phyloP scores from a whole-genome alignment of 2,329 filamentous ascomycete genomes.

The Epichloe brachyelytri region DNA sequence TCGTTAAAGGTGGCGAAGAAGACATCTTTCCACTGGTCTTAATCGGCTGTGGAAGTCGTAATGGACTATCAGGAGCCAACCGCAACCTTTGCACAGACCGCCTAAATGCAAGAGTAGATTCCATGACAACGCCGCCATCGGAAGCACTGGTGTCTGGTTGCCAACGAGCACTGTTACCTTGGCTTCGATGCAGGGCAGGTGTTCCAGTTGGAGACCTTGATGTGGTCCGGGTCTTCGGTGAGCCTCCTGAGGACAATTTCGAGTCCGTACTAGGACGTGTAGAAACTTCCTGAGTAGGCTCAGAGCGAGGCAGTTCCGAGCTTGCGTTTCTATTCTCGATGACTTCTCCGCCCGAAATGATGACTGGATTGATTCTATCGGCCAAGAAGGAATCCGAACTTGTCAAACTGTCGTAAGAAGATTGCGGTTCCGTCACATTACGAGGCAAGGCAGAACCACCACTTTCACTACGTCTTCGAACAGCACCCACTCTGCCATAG shows the following conservation, averaged over 20 bases:
- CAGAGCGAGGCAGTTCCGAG: slow-evolving; percentile 10
- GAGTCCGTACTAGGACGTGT: slow-evolving; percentile 31
- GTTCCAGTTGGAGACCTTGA: slow-evolving; percentile 37
- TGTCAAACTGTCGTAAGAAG: slow-evolving; percentile 38
- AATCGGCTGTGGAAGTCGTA: slow-evolving; percentile 41
- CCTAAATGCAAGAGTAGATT: slow-evolving; percentile 40
- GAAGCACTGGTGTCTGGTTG: slow-evolving; percentile 46
- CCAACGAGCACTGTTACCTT: slow-evolving; percentile 19
- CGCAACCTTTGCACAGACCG: slow-evolving; percentile 40
- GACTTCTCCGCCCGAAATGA: slow-evolving; percentile 51
- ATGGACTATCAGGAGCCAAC: slow-evolving; percentile 28
- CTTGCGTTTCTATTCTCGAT: slow-evolving; percentile 45
- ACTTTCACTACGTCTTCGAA: slow-evolving; percentile 52
- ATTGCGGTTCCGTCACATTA: slow-evolving; percentile 29
- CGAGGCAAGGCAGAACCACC: slow-evolving; percentile 33
- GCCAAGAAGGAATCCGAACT: slow-evolving; percentile 44
- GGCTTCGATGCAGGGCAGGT: slow-evolving; percentile 35
- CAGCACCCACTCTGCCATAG: slow-evolving; percentile 53
- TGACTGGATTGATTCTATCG: slow-evolving; percentile 51
- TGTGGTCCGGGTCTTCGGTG: slow-evolving; percentile 27
- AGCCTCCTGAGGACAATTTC: slow-evolving; percentile 26
- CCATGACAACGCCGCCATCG: slow-evolving; percentile 30
- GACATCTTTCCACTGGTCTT: slow-evolving; percentile 29
- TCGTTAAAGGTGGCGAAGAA: slow-evolving; percentile 38
- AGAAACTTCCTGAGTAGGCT: slow-evolving; percentile 36